These are phyloP conservation scores for Dioszegia crocea DNA, from an alignment of 768 basidiomycete genomes.

Conservation along the genomic window DNA sequence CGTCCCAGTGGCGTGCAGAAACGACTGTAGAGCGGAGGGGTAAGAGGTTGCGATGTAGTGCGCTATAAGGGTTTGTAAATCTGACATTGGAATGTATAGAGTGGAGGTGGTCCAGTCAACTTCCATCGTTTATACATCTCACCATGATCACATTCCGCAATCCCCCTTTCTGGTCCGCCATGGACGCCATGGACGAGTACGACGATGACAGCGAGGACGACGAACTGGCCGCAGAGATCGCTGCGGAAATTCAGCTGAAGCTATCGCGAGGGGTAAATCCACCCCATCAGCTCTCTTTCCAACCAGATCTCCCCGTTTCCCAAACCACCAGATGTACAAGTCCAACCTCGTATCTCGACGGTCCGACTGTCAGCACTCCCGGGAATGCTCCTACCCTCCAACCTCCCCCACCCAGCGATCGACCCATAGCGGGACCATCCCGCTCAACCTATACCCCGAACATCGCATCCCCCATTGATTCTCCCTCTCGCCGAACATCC, in stretches of 20 bases:
- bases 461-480: constrained; percentile 28
- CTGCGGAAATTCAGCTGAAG: not conserved
- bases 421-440: not conserved
- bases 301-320: not conserved
- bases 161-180: no score
- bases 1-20: constrained; percentile 26
- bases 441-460: not conserved
- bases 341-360: not conserved
- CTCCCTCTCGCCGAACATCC: constrained; percentile 13
- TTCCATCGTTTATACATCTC: not conserved
- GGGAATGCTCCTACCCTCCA: not conserved
- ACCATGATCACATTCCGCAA: not conserved
- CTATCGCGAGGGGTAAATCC: no score
- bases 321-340: not conserved
- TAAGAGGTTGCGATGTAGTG: constrained; percentile 37
- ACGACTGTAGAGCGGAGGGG: constrained; percentile 31
- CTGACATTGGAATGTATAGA: not conserved
- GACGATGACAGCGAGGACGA: not conserved
- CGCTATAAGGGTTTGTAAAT: constrained; percentile 25
- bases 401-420: not conserved
- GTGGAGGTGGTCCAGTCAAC: constrained; percentile 7
- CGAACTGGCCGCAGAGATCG: not conserved
- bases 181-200: not conserved
- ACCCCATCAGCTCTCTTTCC: no score
- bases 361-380: not conserved